Conservation (phyloP, 129 eudicot genomes). For the Dittrichia graveolens region DNA sequence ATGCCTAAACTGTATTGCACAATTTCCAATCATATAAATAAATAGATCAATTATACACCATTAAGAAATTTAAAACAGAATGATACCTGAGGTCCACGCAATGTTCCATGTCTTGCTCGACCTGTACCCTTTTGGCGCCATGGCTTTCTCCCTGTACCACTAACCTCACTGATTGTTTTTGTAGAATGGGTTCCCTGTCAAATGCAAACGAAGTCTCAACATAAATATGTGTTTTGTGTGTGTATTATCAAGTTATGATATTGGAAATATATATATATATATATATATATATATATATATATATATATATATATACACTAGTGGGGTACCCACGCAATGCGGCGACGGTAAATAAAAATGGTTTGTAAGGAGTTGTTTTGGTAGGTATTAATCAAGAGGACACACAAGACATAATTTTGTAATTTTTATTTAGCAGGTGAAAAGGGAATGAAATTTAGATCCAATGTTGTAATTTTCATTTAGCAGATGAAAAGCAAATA, state of each 20-base stretch:
- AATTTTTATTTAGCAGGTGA: too few relatives aligned
- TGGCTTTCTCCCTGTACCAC: constrained; percentile 96
- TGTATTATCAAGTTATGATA: background rate
- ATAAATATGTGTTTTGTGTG: background rate
- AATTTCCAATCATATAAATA: constrained; percentile 24
- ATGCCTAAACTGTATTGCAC: constrained; percentile 67
- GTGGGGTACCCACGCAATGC: too few relatives aligned
- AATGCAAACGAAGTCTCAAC: constrained; percentile 3
- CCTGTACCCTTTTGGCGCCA: constrained; percentile 94
- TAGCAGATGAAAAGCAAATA: too few relatives aligned
- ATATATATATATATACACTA: too few relatives aligned
- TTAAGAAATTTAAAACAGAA: background rate
- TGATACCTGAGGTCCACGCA: constrained; percentile 83
- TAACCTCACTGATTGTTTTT: constrained; percentile 89
- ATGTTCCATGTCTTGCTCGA: constrained; percentile 87
- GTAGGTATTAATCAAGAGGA: too few relatives aligned
- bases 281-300: too few relatives aligned
- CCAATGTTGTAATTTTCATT: too few relatives aligned
- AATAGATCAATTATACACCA: background rate
- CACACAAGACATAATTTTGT: too few relatives aligned
- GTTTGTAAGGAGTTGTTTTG: too few relatives aligned
- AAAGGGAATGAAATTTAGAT: too few relatives aligned
- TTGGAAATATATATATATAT: background rate
- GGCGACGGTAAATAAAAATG: too few relatives aligned
- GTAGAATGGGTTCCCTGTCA: constrained; percentile 94